Percentiles rank a stretch among this genome's conserved stretches.
These are phyloP conservation scores for Escovopsis sp. DNA, from an alignment of 2,329 filamentous ascomycete species.

Conservation along the genomic window DNA sequence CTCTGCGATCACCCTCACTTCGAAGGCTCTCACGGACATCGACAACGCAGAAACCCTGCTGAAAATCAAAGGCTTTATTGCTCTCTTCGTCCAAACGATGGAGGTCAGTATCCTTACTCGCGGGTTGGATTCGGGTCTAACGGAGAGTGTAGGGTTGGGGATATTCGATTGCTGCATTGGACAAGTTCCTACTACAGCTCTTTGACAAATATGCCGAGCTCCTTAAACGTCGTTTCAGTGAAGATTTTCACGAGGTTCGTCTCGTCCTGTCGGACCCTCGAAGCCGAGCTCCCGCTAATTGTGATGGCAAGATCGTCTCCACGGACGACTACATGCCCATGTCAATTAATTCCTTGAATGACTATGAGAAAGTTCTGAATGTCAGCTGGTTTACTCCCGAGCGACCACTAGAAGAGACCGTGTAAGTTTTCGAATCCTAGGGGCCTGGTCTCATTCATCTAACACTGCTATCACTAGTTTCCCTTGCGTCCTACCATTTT, in stretches of 20 bases:
- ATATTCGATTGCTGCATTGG: slow-evolving; percentile 68
- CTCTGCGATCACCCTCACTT: slow-evolving; percentile 66
- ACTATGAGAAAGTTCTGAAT: slow-evolving; percentile 90
- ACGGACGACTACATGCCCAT: slow-evolving; percentile 99
- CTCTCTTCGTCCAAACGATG: slow-evolving; percentile 96
- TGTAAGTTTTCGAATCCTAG: slow-evolving; percentile 31
- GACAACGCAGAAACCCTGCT: slow-evolving; percentile 76
- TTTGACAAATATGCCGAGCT: slow-evolving; percentile 92
- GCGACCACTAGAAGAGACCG: slow-evolving; percentile 57
- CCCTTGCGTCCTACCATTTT: slow-evolving; percentile 91
- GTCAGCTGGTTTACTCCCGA: slow-evolving; percentile 94
- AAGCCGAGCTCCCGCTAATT: not conserved
- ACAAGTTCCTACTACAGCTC: slow-evolving; percentile 70
- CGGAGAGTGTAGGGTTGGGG: slow-evolving; percentile 71
- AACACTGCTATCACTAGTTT: slow-evolving; percentile 38
- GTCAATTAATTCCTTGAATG: slow-evolving; percentile 78
- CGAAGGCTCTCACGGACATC: slow-evolving; percentile 62
- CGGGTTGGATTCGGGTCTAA: slow-evolving; percentile 36
- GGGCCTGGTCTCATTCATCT: not conserved
- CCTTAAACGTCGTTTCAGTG: slow-evolving; percentile 79
- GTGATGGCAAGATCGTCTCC: slow-evolving; percentile 42
- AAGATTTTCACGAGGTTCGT: slow-evolving; percentile 79
- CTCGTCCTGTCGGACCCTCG: not conserved
- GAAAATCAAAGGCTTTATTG: slow-evolving; percentile 88
- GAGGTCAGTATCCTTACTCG: slow-evolving; percentile 41